A percentile compares a stretch with the other conserved stretches of the same genome.
phyloP scores from a whole-genome alignment of 2,329 filamentous ascomycete genomes.

The Tolypocladium paradoxum region DNA sequence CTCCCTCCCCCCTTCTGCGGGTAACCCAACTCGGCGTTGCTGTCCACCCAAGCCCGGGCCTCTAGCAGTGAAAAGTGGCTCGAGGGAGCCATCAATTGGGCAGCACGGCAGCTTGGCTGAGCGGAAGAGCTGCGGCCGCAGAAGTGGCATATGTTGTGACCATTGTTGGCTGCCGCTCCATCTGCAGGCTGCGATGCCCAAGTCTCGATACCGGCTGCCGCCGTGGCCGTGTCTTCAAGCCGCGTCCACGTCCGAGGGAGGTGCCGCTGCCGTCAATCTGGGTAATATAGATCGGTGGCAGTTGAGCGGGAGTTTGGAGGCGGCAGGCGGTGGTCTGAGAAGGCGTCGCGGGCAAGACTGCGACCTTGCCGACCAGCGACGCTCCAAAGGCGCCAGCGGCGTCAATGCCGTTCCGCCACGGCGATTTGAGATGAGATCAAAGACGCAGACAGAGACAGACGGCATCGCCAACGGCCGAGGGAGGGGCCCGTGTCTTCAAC shows the following conservation, averaged over 20 bases:
- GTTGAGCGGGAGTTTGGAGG: not conserved
- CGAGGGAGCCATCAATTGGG: not conserved
- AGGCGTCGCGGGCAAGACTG: not conserved
- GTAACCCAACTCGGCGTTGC: not conserved
- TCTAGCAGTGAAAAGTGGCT: not conserved
- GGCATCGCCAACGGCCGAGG: too few species aligned
- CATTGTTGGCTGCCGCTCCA: slow-evolving; percentile 7
- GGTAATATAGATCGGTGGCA: not conserved
- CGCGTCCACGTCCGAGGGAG: not conserved
- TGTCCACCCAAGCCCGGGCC: too few species aligned
- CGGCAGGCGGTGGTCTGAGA: too few species aligned
- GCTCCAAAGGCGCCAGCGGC: not conserved
- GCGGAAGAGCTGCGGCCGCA: slow-evolving; percentile 3
- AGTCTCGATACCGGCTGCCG: not conserved
- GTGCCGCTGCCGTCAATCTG: not conserved
- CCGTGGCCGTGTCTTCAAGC: not conserved
- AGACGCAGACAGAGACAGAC: not conserved
- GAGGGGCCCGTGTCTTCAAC: not conserved
- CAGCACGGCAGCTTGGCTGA: not conserved
- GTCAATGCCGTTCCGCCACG: not conserved
- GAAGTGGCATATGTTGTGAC: slow-evolving; percentile 7
- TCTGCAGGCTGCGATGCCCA: slow-evolving; percentile 8
- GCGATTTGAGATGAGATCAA: not conserved
- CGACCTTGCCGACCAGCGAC: too few species aligned
- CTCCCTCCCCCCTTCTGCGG: not conserved